Percentiles rank a stretch among this genome's conserved stretches.
These are phyloP conservation scores for Viridothelium virens DNA, from an alignment of 495 filamentous ascomycete species.

Conservation along the genomic window DNA sequence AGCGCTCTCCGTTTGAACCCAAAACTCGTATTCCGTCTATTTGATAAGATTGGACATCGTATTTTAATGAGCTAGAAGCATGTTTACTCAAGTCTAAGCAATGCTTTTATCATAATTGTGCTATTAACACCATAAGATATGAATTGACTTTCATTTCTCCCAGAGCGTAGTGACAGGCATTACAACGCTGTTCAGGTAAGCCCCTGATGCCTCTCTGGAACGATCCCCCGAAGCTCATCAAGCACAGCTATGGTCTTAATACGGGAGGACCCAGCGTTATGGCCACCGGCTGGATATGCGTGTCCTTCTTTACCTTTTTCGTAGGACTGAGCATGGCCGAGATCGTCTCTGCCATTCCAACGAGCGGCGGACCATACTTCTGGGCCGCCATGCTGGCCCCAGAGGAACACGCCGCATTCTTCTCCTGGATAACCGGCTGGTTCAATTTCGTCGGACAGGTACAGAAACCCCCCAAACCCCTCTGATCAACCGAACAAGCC, in stretches of 20 bases:
- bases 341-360: constrained; percentile 59
- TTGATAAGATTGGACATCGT: too few species aligned
- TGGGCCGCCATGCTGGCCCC: constrained; percentile 58
- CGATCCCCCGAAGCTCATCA: not conserved
- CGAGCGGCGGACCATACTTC: constrained; percentile 58
- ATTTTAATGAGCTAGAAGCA: not conserved
- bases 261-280: constrained; percentile 53
- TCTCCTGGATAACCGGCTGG: constrained; percentile 60
- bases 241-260: constrained; percentile 43
- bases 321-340: constrained; percentile 57
- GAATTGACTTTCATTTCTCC: not conserved
- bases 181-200: constrained; percentile 39
- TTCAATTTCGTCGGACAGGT: constrained; percentile 31
- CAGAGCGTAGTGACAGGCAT: constrained; percentile 57
- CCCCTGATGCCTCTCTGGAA: constrained; percentile 28
- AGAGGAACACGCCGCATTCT: constrained; percentile 47
- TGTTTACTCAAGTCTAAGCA: not conserved
- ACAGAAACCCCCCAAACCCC: not conserved
- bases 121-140: not conserved
- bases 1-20: too few species aligned
- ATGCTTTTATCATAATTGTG: not conserved
- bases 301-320: constrained; percentile 51
- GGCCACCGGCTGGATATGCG: constrained; percentile 52
- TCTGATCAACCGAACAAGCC: not conserved
- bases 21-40: too few species aligned